A percentile compares a stretch with the other conserved stretches of the same genome.
Evolutionary conservation across 306 rosid genomes (phyloP).

Genomic region (Fragaria ananassa): DNA sequence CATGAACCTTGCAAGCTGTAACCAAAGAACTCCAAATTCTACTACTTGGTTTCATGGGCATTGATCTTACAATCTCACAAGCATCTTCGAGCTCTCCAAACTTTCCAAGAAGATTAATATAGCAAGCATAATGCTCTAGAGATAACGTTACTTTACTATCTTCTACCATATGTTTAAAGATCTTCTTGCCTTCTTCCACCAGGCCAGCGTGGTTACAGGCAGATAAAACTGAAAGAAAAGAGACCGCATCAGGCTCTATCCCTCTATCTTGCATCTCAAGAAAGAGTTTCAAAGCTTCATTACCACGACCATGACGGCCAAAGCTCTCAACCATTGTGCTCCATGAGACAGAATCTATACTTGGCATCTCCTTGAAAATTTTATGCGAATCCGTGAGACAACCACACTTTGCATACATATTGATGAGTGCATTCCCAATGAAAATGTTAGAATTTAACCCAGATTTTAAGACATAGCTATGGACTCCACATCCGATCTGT

Average conservation of each 20-base stretch:
- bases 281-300: slow-evolving; percentile 47
- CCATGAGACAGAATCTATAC: slow-evolving; percentile 56
- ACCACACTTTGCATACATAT: slow-evolving; percentile 75
- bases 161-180: slow-evolving; percentile 35
- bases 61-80: slow-evolving; percentile 38
- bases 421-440: slow-evolving; percentile 54
- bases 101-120: slow-evolving; percentile 59
- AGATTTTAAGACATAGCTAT: slow-evolving; percentile 44
- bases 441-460: slow-evolving; percentile 39
- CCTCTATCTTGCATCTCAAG: slow-evolving; percentile 53
- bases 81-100: slow-evolving; percentile 65
- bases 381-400: slow-evolving; percentile 35
- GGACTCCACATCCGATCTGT: slow-evolving; percentile 40
- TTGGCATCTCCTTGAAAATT: slow-evolving; percentile 48
- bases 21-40: slow-evolving; percentile 62
- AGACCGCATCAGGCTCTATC: slow-evolving; percentile 42
- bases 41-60: slow-evolving; percentile 58
- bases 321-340: slow-evolving; percentile 48
- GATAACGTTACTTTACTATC: slow-evolving; percentile 31
- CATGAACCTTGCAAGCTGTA: slow-evolving; percentile 59
- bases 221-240: slow-evolving; percentile 51
- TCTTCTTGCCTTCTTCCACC: slow-evolving; percentile 45
- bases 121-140: slow-evolving; percentile 59
- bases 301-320: slow-evolving; percentile 63
- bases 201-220: slow-evolving; percentile 74